Percentiles rank a stretch among this genome's conserved stretches.
Evolutionary conservation across 345 rosid genomes (phyloP).

Genomic region (Eucalyptus tenuipes): DNA sequence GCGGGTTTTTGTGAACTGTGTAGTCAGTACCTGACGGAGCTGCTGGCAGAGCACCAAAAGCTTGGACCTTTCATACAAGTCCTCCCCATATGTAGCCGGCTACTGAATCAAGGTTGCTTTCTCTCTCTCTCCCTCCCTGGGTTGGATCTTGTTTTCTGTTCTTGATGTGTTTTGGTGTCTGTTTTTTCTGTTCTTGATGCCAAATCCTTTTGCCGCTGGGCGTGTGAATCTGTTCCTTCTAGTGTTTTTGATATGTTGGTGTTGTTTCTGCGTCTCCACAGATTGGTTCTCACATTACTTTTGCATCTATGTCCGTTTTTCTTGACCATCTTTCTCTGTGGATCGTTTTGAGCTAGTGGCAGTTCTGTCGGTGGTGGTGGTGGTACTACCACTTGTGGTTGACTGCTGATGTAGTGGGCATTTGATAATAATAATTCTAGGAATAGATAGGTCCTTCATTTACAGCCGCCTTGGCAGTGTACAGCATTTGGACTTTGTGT

Average conservation of each 20-base stretch:
- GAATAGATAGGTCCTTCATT: not conserved
- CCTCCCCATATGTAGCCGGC: conserved; percentile 87
- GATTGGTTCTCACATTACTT: not conserved
- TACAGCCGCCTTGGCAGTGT: not conserved
- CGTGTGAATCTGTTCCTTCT: not conserved
- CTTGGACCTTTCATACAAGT: conserved; percentile 93
- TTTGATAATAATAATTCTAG: not conserved
- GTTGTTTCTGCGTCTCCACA: not conserved
- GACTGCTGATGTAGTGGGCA: not conserved
- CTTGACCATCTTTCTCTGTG: not conserved
- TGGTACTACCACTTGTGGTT: not conserved
- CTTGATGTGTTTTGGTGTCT: not conserved
- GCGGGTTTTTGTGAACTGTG: conserved; percentile 3
- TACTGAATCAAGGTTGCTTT: conserved; percentile 76
- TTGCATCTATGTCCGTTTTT: not conserved
- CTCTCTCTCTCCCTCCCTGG: not conserved
- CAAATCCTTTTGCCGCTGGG: not conserved
- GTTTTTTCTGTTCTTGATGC: not conserved
- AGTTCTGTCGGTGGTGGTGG: not conserved
- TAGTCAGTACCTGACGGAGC: conserved; percentile 83
- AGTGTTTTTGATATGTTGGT: not conserved
- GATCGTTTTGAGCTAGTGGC: not conserved
- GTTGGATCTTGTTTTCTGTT: conserved; percentile 50
- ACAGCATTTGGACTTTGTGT: not conserved
- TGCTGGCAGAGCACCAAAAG: conserved; percentile 93